phyloP scores from a whole-genome alignment of 768 basidiomycete genomes.

The Nidula microcarpa region DNA sequence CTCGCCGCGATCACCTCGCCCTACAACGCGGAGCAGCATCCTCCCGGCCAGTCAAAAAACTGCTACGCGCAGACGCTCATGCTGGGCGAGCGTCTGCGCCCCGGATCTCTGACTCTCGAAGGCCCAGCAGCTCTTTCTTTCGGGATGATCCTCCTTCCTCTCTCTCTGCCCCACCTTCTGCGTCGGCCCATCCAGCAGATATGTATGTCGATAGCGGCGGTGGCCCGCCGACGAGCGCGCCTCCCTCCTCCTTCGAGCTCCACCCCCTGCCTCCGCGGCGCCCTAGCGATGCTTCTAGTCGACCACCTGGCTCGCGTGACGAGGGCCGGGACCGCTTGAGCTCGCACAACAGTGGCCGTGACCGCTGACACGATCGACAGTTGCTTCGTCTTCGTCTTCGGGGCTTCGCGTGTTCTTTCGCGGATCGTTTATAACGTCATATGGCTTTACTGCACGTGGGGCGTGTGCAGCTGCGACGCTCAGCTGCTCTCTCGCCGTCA shows the following conservation, averaged over 20 bases:
- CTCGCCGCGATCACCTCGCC: conserved; percentile 6
- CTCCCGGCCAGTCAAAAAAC: conserved; percentile 61
- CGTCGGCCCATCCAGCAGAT: conserved; percentile 13
- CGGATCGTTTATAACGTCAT: no score
- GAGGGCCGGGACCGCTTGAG: no score
- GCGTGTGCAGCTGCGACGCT: no score
- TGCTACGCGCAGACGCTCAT: conserved; percentile 74
- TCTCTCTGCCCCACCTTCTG: neutral
- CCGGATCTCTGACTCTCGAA: conserved; percentile 30
- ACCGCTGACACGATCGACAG: no score
- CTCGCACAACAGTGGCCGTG: no score
- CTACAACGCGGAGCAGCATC: neutral
- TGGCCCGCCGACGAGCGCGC: conserved; percentile 12
- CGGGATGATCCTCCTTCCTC: conserved; percentile 14
- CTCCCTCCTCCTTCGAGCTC: conserved; percentile 29
- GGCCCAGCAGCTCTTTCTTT: conserved; percentile 34
- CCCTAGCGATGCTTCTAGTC: no score
- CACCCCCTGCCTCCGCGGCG: conserved; percentile 3
- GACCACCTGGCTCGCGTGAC: no score
- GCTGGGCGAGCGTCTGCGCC: conserved; percentile 81
- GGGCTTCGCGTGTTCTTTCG: no score
- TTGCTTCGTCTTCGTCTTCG: no score
- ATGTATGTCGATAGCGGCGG: conserved; percentile 18
- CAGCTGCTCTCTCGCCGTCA: no score
- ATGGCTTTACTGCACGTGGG: no score